These are phyloP conservation scores for Cutaneotrichosporon curvatum DNA, from an alignment of 1,284 basidiomycete species.

Conservation along the genomic window DNA sequence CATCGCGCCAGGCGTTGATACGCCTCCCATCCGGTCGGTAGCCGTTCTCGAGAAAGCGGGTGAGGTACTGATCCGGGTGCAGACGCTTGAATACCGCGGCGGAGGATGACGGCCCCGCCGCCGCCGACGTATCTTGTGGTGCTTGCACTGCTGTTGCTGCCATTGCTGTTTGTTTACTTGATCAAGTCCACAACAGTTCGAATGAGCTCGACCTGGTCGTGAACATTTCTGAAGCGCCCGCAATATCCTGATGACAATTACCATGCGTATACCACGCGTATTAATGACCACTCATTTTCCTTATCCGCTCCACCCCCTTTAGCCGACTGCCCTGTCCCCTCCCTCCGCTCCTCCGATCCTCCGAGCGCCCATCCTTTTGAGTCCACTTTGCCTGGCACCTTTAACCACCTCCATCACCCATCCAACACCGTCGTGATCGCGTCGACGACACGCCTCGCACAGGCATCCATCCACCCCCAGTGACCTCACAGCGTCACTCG, in stretches of 20 bases:
- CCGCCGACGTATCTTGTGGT: conserved; percentile 4
- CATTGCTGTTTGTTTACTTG: conserved; percentile 1
- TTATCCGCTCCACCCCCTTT: too few species aligned
- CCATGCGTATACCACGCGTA: too few species aligned
- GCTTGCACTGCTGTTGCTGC: conserved; percentile 3
- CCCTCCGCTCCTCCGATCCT: background rate
- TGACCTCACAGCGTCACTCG: background rate
- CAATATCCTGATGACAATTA: too few species aligned
- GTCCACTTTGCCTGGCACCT: background rate
- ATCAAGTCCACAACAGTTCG: background rate
- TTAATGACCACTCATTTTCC: too few species aligned
- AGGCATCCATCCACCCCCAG: conserved; percentile 6
- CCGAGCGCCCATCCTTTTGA: too few species aligned
- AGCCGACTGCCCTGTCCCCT: background rate
- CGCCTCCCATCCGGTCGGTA: conserved; percentile 68
- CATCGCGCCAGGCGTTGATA: conserved; percentile 58
- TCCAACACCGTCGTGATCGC: background rate
- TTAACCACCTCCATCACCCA: background rate
- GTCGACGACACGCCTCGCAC: background rate
- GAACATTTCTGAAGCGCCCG: too few species aligned
- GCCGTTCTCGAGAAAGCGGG: conserved; percentile 64
- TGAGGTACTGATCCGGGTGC: conserved; percentile 71
- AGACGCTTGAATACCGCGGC: conserved; percentile 71
- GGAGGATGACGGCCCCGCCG: conserved; percentile 42
- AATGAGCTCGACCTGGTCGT: background rate